These are phyloP conservation scores for Colletotrichum graminicola DNA, from an alignment of 2,329 filamentous ascomycete species.

Conservation along the genomic window DNA sequence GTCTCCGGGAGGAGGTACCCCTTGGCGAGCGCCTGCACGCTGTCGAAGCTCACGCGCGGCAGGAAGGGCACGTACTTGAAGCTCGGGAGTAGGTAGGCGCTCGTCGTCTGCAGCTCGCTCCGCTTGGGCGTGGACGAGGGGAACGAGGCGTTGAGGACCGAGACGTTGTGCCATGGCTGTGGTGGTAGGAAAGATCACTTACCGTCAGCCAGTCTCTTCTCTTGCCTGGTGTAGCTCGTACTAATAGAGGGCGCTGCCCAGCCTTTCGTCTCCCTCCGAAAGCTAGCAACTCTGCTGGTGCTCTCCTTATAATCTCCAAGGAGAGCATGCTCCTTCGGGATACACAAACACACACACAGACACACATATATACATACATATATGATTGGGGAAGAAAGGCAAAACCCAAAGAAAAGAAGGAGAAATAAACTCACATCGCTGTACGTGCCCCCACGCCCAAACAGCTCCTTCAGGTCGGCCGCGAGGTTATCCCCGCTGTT, in stretches of 20 bases:
- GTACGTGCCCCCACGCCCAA: conserved; percentile 75
- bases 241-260: too few species aligned
- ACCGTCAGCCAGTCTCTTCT: conserved; percentile 48
- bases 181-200: conserved; percentile 44
- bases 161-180: conserved; percentile 86
- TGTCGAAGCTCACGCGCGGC: conserved; percentile 70
- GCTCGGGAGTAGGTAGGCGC: conserved; percentile 82
- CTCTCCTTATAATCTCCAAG: neutral
- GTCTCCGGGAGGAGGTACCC: conserved; percentile 74
- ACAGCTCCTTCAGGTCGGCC: conserved; percentile 77
- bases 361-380: neutral
- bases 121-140: conserved; percentile 64
- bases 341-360: neutral
- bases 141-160: conserved; percentile 83
- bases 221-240: neutral
- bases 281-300: neutral
- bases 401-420: neutral
- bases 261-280: neutral
- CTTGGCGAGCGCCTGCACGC: conserved; percentile 69
- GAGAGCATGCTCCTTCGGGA: too few species aligned
- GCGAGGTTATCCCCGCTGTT: conserved; percentile 74
- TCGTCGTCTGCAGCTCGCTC: conserved; percentile 65
- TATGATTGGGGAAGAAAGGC: neutral
- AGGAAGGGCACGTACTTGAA: conserved; percentile 85
- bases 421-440: conserved; percentile 68